Evolutionary conservation across 78 protist species (phyloP), one percentile per base, ranked within the genome.

Genomic region (Dictyostelium discoideum): DNA sequence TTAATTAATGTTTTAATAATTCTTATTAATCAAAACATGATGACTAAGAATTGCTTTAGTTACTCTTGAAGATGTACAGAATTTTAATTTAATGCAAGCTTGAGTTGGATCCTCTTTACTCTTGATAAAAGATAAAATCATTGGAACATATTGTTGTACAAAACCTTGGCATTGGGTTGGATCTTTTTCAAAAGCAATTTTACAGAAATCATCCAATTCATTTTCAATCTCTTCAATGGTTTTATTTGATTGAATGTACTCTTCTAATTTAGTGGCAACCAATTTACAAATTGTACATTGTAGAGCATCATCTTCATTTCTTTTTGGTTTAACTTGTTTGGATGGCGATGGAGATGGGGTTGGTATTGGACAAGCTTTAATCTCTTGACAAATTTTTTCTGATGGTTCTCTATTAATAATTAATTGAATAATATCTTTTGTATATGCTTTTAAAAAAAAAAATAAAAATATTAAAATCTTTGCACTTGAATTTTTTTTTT

Each of bases 121-220:
- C 2, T 24, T 18, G 63, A 87, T 54, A 46, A 87, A 32, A 10
- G 8, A 18, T 11, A 87, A n/a, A 32, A 87, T 78, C 50, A 44
- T 37, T 32, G 93, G 85, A 42, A 79, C 93, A 42, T 78, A 76
- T 29, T 32, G 44, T 26, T 76, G 69, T 42, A 78, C 85, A 46
- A 79, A 16, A 10, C n/a, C 26, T 50, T 77, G 32, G 40, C 93
- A 87, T 40, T 76, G 77, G 26, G 80, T 77, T 13, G 46, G n/a
- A 2, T 18, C 57, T 8, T 83, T 83, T 16, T 78, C 16, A 8
- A 22, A 18, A 6, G 39, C 39, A 60, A 60, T 20, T 20, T 60
- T 60, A 46, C 93, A 87, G 1, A 20, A 85, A 39, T 87, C 60
- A 13, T 57, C 57, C 48, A 87, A 78, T 24, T 78, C 32, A 11